Base-by-base conservation (phyloP, 2,329 filamentous ascomycete genomes). In the Hirsutella minnesotensis region DNA sequence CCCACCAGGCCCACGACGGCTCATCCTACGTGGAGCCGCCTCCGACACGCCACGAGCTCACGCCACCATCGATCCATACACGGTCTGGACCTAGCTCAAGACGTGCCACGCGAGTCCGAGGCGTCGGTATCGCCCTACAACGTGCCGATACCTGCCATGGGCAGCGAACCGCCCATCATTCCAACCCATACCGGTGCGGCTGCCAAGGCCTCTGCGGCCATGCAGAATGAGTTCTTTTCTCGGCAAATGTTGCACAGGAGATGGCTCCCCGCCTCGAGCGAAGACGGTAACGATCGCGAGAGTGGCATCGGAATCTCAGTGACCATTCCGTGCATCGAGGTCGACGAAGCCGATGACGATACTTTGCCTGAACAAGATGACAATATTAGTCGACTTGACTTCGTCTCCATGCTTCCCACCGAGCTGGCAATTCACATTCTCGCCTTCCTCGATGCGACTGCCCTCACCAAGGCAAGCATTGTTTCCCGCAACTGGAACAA, bases 221-320 rank as follows among this genome's bases (percentile, higher is more conserved):
- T 75, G 44, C 74, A 79, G 50, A 77, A 78, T 50, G 72, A 77
- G 41, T 67, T 63, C 38, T 50, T 67, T 5, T 58, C 57, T 4
- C 55, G 59, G 35, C 47, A 63, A 58, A 39, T 60, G 5, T 43
- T 60, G 2, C 57, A 67, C 24, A 66, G 64, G 34, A 62, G 65
- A 40, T 67, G 69, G 60, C 54, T 75, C 8, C 56, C 64, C 9
- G 57, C 61, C 18, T 52, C 54, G 2, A 58, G 56, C 27, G 70
- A 75, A 3, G 70, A 72, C 16, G 63, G 61, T 39, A 75, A 72
- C 48, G 77, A 82, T 49, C 65, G 70, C 21, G 77, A 82, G 59
- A 81, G 79, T 51, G 77, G 77, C 18, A 79, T 82, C 41, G 77
- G 76, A 27, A 81, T 82, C 40, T 65, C 69, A 1, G 59, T 79